Conservation (phyloP, 202 grass and related monocot species). For the Schoenoplectus tabernaemontani region DNA sequence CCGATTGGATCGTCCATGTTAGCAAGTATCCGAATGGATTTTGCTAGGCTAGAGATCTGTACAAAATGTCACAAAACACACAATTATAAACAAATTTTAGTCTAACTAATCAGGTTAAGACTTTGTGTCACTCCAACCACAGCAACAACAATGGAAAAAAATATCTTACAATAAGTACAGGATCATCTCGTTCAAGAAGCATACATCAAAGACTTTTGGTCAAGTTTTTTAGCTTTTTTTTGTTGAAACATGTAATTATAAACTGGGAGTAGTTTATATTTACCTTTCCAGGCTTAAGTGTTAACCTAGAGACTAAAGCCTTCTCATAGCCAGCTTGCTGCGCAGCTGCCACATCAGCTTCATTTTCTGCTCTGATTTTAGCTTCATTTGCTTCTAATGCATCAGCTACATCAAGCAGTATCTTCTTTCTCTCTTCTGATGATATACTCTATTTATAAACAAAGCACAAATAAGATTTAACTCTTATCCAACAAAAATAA, state of each 20-base stretch:
- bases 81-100: neutral
- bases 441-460: conserved; percentile 49
- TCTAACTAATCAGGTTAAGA: neutral
- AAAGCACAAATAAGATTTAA: neutral
- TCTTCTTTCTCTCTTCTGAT: conserved; percentile 78
- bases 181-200: neutral
- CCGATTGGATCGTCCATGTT: conserved; percentile 89
- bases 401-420: conserved; percentile 73
- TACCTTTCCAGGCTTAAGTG: conserved; percentile 79
- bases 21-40: conserved; percentile 77
- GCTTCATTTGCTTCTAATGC: conserved; percentile 67
- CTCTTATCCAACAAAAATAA: neutral
- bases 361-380: conserved; percentile 80
- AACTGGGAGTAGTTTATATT: neutral
- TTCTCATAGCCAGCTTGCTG: conserved; percentile 71
- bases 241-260: neutral
- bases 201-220: neutral
- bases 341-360: conserved; percentile 63
- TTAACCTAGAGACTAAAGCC: conserved; percentile 72
- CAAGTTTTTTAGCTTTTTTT: neutral
- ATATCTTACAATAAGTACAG: neutral
- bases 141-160: neutral
- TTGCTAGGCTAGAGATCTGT: conserved; percentile 83
- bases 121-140: neutral
- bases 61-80: conserved; percentile 19